Evolutionary conservation across 139 green algal species (phyloP).

Genomic region (Picochlorum sp.): DNA sequence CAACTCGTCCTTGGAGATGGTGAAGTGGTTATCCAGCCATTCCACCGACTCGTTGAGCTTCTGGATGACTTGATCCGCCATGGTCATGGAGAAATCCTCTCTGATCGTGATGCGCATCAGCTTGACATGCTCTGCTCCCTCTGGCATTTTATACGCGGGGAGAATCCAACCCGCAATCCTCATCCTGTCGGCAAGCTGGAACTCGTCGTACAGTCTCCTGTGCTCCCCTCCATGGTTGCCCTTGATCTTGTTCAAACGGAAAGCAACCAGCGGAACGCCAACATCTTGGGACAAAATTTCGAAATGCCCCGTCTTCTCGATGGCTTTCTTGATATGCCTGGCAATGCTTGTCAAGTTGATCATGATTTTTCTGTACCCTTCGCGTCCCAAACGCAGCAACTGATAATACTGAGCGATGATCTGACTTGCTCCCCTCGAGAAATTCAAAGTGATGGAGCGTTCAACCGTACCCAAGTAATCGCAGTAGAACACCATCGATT

Average conservation of each 20-base stretch:
- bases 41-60: constrained; percentile 33
- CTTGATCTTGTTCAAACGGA: constrained; percentile 30
- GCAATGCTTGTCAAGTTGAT: constrained; percentile 38
- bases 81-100: constrained; percentile 40
- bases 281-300: constrained; percentile 33
- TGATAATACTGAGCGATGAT: constrained; percentile 61
- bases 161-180: constrained; percentile 45
- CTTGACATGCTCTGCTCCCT: constrained; percentile 27
- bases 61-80: constrained; percentile 29
- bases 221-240: constrained; percentile 11
- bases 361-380: constrained; percentile 55
- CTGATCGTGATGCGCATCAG: constrained; percentile 31
- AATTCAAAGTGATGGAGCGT: constrained; percentile 64
- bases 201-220: constrained; percentile 46
- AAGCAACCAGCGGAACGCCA: constrained; percentile 54
- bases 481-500: constrained; percentile 23
- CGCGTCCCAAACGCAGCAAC: constrained; percentile 50
- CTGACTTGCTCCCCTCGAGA: constrained; percentile 43
- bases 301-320: constrained; percentile 32
- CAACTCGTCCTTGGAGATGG: constrained; percentile 23
- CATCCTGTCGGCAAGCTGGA: constrained; percentile 53
- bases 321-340: constrained; percentile 14
- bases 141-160: constrained; percentile 57
- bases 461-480: constrained; percentile 41
- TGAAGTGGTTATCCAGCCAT: constrained; percentile 48